Conservation (phyloP, 139 green algal species). For the Chlamydomonas sp. region DNA sequence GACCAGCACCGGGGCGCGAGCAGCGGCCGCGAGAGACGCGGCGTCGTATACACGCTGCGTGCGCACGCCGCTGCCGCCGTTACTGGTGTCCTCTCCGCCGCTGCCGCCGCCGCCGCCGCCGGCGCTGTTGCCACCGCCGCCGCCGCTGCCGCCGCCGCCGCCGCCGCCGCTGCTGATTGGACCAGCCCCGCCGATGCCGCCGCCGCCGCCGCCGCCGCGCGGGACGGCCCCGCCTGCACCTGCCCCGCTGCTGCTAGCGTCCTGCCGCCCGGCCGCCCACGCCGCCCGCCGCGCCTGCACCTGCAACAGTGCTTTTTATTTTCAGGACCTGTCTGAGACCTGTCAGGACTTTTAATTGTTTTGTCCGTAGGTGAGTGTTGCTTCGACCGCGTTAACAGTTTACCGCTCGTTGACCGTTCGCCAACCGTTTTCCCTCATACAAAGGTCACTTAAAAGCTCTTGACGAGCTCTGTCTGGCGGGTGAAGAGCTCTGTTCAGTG, state of each 20-base stretch:
- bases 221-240: not conserved
- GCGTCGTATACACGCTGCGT: no score
- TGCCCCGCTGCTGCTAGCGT: conserved; percentile 5
- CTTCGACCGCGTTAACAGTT: no score
- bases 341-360: no score
- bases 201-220: not conserved
- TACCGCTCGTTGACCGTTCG: no score
- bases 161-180: not conserved
- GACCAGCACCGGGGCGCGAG: conserved; percentile 42
- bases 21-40: not conserved
- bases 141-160: not conserved
- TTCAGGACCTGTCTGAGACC: no score
- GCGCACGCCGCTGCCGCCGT: no score
- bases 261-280: not conserved
- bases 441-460: no score
- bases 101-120: conserved; percentile 5
- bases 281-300: not conserved
- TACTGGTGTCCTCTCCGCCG: no score
- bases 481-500: no score
- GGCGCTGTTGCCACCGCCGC: conserved; percentile 19
- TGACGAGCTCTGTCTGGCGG: no score
- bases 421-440: no score
- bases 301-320: not conserved
- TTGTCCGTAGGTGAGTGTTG: no score
- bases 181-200: not conserved